Percentiles rank a stretch among this genome's conserved stretches.
phyloP scores from a whole-genome alignment of 2,329 filamentous ascomycete species.

The Beauveria sp. region DNA sequence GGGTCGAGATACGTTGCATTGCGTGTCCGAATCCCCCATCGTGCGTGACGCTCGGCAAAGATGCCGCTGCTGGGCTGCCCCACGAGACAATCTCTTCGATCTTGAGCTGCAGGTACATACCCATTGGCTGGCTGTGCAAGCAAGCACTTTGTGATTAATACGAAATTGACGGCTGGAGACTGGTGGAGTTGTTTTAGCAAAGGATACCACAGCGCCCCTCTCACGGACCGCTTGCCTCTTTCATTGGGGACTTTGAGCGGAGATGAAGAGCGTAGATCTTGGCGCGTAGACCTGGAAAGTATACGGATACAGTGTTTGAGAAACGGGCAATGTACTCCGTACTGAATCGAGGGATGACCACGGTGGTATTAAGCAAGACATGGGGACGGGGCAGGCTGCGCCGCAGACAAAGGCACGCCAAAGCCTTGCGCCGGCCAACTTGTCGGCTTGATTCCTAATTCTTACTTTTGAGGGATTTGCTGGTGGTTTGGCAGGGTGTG shows the following conservation, averaged over 20 bases:
- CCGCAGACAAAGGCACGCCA: too few species aligned
- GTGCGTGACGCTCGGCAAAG: too few species aligned
- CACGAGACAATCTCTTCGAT: background rate
- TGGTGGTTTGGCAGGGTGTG: background rate
- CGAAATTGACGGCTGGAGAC: background rate
- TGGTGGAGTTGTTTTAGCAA: background rate
- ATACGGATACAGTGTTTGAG: background rate
- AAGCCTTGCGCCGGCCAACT: too few species aligned
- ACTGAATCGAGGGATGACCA: background rate
- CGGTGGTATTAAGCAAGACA: background rate
- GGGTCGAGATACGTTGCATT: too few species aligned
- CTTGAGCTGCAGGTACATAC: background rate
- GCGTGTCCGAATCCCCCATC: too few species aligned
- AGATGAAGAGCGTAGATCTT: slow-evolving; percentile 3
- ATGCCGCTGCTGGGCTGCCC: background rate
- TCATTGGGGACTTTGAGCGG: background rate
- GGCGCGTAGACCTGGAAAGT: background rate
- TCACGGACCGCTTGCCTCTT: background rate
- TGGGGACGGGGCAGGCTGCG: too few species aligned
- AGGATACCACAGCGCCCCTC: background rate
- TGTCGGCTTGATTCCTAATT: too few species aligned
- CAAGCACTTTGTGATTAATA: background rate
- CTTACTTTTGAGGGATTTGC: too few species aligned
- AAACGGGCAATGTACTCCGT: background rate
- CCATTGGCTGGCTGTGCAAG: background rate